Evolutionary conservation across 257 asterid genomes (phyloP), one percentile per base, ranked within the genome.

Genomic region (Solanum virginianum): DNA sequence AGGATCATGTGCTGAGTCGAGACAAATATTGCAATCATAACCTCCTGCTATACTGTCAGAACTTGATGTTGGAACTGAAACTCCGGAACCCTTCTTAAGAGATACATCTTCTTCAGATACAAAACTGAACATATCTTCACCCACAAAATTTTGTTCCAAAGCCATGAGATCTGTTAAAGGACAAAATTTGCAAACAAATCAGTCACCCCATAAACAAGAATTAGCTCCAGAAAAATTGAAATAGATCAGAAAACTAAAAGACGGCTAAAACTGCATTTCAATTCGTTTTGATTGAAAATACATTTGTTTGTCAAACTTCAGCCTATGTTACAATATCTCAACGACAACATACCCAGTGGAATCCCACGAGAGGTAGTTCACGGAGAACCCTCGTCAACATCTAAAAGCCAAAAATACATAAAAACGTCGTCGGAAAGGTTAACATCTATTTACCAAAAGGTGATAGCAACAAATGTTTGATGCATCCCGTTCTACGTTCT

Each of bases 21-120:
- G 89, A 82, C 99, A 95, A 22, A 95, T 95, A 86, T 93, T 94
- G 92, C 99, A 95, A 84, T 95, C 99, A 57, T 91, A 95, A 89
- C 94, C 88, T 72, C 89, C 95, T 14, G 85, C 92, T 47, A 88
- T 55, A 81, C 86, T 89, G 83, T 95, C 98, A 7, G 90, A 86
- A 69, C 85, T 85, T 15, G 79, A 54, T 26, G 87, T 83, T 5
- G 93, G 65, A 29, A 88, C 87, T 5, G 93, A 59, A 29, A 88
- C 86, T 80, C 41, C 41, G 91, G 86, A 16, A 86, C 54, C 17
- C 74, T 91, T 93, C 89, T 89, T 90, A 71, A 80, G 80, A 1
- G 94, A 86, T 69, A 60, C 84, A 68, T 90, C 92, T 45, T 84
- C 92, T 36, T 88, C 94, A n/a, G 91, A 87, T 80, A 63, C 90